Evolutionary conservation across 805 yeast genomes (phyloP), one percentile per base, ranked within the genome.

Genomic region (Myxozyma mucilagina): DNA sequence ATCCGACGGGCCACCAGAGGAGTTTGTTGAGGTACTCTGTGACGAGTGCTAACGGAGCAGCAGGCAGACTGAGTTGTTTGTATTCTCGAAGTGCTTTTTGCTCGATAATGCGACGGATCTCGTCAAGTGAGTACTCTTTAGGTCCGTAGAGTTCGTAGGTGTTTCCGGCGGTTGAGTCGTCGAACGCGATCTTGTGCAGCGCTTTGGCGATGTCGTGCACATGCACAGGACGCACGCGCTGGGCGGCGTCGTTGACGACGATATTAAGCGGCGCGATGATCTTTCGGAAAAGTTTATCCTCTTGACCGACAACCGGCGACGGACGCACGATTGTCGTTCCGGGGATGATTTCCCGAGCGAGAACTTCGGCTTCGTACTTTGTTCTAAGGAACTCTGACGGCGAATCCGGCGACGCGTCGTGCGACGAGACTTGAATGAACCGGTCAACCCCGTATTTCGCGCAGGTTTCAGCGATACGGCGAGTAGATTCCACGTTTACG

Each of bases 271-370:
- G 73, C 74, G 84, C 60, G 13, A 83, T 88, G 74, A 82, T 67
- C 71, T 80, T 80, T 75, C 84, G 85, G 69, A 89, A 78, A 71
- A 90, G 83, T 63, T 81, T 78, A 73, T 87, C 91, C 72, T 86
- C 87, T 70, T 86, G 79, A 36, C 94, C 94, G 71, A 76, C 89
- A 83, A 89, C 81, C 53, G 89, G 89, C 29, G 87, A 84, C 6
- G 96, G 96, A 74, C 96, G 84, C 35, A 89, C 94, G 69, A 90
- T 89, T 18, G 96, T 89, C 52, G 89, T 80, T 70, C 84, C 87
- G 32, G 96, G 96, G 57, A 82, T 73, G 49, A 82, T 81, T 45
- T 83, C 89, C 61, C 81, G 78, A 31, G 87, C 96, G 36, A 81
- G 83, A 70, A 83, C 80, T 76, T 90, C 96, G 60, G 88, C 92